A percentile compares a stretch with the other conserved stretches of the same genome.
phyloP scores from a whole-genome alignment of 805 yeast species.

The Wickerhamomyces alni region DNA sequence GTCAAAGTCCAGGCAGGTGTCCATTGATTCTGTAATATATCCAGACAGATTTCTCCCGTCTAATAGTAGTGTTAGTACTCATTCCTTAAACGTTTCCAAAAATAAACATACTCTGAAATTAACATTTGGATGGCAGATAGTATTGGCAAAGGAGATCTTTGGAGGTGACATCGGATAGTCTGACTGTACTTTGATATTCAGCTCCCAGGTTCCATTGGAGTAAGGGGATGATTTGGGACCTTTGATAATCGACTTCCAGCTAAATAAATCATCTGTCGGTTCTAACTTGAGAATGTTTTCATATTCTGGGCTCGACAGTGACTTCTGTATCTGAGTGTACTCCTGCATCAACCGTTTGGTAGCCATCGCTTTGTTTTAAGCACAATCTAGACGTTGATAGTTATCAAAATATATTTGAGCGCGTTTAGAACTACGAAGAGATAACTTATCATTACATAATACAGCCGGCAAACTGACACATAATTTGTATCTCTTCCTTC shows the following conservation, averaged over 20 bases:
- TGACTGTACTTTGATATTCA: conserved; percentile 38
- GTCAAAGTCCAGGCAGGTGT: conserved; percentile 69
- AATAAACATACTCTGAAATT: conserved; percentile 23
- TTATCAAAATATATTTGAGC: no score
- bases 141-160: conserved; percentile 35
- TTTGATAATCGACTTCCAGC: conserved; percentile 45
- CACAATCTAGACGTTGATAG: neutral
- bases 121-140: conserved; percentile 44
- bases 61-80: conserved; percentile 7
- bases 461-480: no score
- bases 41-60: conserved; percentile 68
- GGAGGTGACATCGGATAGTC: conserved; percentile 62
- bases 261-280: conserved; percentile 44
- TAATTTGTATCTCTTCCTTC: no score
- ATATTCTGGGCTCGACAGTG: conserved; percentile 15
- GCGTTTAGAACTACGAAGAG: no score
- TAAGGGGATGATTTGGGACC: conserved; percentile 52
- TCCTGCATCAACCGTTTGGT: conserved; percentile 33
- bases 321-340: conserved; percentile 25
- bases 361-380: conserved; percentile 14
- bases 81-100: neutral
- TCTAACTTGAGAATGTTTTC: conserved; percentile 32
- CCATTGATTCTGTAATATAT: conserved; percentile 57
- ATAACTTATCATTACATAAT: no score
- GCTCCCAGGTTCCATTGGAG: conserved; percentile 44